Evolutionary conservation across 2,329 filamentous ascomycete genomes (phyloP), one percentile per base, ranked within the genome.

Genomic region (Botrytis fragariae): DNA sequence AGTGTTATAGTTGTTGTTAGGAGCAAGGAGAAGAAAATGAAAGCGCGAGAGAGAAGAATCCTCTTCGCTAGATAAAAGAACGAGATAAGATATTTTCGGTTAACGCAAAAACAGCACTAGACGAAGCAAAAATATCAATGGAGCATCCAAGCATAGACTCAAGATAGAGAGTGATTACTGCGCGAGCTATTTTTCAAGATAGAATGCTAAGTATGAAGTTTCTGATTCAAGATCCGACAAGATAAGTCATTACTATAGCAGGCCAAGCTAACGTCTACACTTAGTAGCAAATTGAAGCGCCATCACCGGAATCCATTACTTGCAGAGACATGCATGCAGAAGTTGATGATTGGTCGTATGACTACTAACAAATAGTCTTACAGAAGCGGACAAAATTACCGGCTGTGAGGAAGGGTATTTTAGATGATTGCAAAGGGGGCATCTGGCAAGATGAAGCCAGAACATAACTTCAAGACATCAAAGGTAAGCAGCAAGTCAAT

Each of bases 81-180:
- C 3, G n/a, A 54, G 3, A 54, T 29, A 5, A 14, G 6, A 29
- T 29, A n/a, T 29, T 3, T 8, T 54, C 25, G 14, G 25, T 18
- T 54, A 5, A 29, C 1, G 25, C 1, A 16, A 16, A 16, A 51
- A 6, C 25, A 51, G 22, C 12, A 51, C 25, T 51, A n/a, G 10
- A 51, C 12, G 10, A 14, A 14, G 4, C 4, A 51, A 25, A 51
- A 51, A 6, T 1, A 2, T 6, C 20, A 60, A 22, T 60, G 9
- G 6, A 60, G 14, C 9, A 35, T 35, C 4, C 29, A 22, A 0
- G 6, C 0, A 0, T 22, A 22, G 4, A 60, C 1, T 35, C 18
- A 2, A 7, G 14, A 4, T 14, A 14, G 4, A 10, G 25, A 29
- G 18, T 6, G 1, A 20, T 7, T n/a, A 42, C 5, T 9, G 16